Base-by-base conservation (phyloP, 2,329 filamentous ascomycete species). In the Elsinoe ampelina region DNA sequence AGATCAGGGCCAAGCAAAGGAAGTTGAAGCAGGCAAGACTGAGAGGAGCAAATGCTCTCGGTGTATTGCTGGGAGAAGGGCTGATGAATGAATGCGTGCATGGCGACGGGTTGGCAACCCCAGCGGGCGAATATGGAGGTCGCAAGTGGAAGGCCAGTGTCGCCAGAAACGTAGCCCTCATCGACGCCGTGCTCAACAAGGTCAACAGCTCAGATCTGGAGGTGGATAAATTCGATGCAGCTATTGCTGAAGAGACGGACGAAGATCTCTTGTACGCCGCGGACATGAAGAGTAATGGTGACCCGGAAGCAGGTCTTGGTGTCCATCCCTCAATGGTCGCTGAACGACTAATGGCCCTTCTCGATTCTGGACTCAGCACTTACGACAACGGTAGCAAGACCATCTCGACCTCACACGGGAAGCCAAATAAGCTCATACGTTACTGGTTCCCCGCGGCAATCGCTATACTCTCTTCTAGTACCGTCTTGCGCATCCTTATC, bases 51-150 rank as follows among this genome's bases (percentile, higher is more conserved):
- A 91, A 88, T 65, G 88, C 89, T 1, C 77, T 97, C 3, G 93
- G 93, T 13, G 82, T 96, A 3, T 75, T 98, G 22, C 84, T 96
- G 63, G 89, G 92, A 57, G 89, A 95, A 67, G 90, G 88, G 2
- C 74, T 96, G 48, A 83, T 82, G 51, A 76, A 76, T 48, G 75
- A 77, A 60, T 76, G 65, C 54, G 62, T 63, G 8, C 67, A 70
- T 58, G 65, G 66, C 1, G 66, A 68, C 30, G 66, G 65, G 2
- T 50, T 70, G 20, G 62, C 62, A 2, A 65, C 61, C n/a, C 63
- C 67, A 1, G 61, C 34, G 7, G 61, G 58, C 26, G 60, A 61
- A 36, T 62, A 67, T 30, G 64, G 60, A 11, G 63, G 64, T 32
- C 70, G 77, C 19, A 75, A 80, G 59, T 86, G 83, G 83, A 93